Evolutionary conservation across 805 yeast species (phyloP), one percentile per base, ranked within the genome.

Genomic region (Wickerhamomyces ciferrii): DNA sequence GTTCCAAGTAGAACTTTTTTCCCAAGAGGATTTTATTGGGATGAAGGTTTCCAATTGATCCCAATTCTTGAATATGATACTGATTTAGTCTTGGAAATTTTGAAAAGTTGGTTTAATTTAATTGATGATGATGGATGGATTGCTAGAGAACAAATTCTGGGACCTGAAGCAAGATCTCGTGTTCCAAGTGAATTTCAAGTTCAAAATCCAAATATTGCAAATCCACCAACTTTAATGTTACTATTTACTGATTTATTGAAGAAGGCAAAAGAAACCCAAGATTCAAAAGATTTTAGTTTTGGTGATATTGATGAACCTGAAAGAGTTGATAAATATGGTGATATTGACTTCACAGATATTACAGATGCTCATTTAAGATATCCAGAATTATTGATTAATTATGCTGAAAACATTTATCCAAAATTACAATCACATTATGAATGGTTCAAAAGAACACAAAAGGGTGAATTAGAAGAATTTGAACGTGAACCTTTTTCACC

Each of bases 21-120:
- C 66, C 98, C 99, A 4, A 76, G 99, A 52, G 99, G 99, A 0
- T 94, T 94, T 60, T 89, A 87, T 60, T 94, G 99, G 99, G 99
- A 94, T 66, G 99, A 94, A 67, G 99, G 99, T 0, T 94, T 94
- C 66, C 97, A 92, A 63, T 70, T 92, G 49, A 70, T 91, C 37
- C 96, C 96, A 8, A 69, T 94, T 35, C 65, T 87, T 54, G 84
- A 84, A 42, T 91, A 84, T 61, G 98, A 94, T 65, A 74, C 87
- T 15, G 96, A 88, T 58, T 69, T 91, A 39, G 87, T 81, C 0
- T 70, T 90, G 50, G 94, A 88, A 53, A 83, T 94, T 17, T 61
- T 91, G 47, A 75, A 83, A 58, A 86, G 96, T 43, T 94, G 99
- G 99, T 87, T 92, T 61, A 65, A 75, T 34, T 66, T 87, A 37